Base-by-base conservation (phyloP, 116 monocot species). In the Papilionanthe hybrid region DNA sequence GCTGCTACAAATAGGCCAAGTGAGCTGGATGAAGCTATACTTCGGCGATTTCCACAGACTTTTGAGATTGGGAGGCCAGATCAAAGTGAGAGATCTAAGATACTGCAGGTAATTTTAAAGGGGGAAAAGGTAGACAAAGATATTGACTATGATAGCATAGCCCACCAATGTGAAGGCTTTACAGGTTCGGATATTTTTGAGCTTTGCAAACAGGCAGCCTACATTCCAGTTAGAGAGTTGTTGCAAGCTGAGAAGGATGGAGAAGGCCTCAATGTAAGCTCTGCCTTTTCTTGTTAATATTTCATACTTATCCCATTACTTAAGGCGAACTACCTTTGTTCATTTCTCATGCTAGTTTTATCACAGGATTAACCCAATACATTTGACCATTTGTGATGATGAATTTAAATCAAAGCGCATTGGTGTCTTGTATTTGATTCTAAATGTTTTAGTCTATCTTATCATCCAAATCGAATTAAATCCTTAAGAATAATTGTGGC, bases 161-260 rank as follows among this genome's bases (percentile, higher is more conserved):
- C 98, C 41, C 80, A 82, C 17, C 74, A 87, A 41, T 98, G 93
- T 83, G 83, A 91, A 81, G 95, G 95, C 25, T 98, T 94, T 82
- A 94, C 94, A 50, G 98, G 98, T 41, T 98, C 98, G 27, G 95
- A 98, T 85, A 80, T 98, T 50, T 84, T 98, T 18, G 98, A 98
- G 78, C 77, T 93, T 27, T 94, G 98, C 85, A 98, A 94, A 78
- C 92, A 98, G 78, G 98, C 98, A 44, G 98, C 98, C 56, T 98
- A 93, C 76, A 91, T 90, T 78, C 98, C 98, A 81, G 88, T 98
- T 49, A 94, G 95, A 83, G 98, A 98, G 79, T 75, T 98, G 11
- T 30, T 98, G 66, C 75, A 94, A 28, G 90, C 88, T 60, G 98
- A 98, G 80, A 94, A 84, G 75, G 83, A 89, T 55, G 93, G 96